Base-by-base conservation (phyloP, 257 asterid species). In the Salvia hispanica region DNA sequence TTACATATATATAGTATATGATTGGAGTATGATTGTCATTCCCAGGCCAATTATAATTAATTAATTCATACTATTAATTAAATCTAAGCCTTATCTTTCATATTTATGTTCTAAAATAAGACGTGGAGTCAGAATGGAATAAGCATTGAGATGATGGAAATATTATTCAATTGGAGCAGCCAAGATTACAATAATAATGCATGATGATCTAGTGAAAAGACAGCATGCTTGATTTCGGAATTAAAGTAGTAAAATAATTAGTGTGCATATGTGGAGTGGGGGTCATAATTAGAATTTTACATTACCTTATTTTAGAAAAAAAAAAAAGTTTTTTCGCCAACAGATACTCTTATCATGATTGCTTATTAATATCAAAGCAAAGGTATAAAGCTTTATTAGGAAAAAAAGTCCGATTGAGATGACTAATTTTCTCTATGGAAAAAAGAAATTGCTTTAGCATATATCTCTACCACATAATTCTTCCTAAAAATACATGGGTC, bases 291-390 rank as follows among this genome's bases (percentile, higher is more conserved):
- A 18, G 1, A 46, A 3, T 25, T 52, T 62, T 62, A 71, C 48
- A 74, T 79, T 84, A 81, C 73, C 84, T 71, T 69, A 46, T 6
- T 37, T 66, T 64, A 51, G 15, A 55, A 55, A 14, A 55, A 55
- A 55, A 14, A 55, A n/a, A 21, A 3, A 53, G 1, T 4, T 10
- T 21, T 62, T 62, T 45, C 57, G 50, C 39, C 72, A 57, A 80
- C 82, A 80, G 78, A 69, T 80, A 77, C 83, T 78, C 83, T 78
- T 64, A 78, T 75, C 78, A 79, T 75, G 62, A 80, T 80, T 76
- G 76, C 50, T 25, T 59, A 31, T 43, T 75, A 56, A 56, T 58
- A 25, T 71, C 74, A 50, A 18, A 18, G 21, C 74, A 50, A 18
- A 18, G 21, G 21, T 18, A 18, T 18, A 18, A 18, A 18, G 21